Evolutionary conservation across 352 stramenopile genomes (phyloP).

Genomic region (Phytopythium helicoides): DNA sequence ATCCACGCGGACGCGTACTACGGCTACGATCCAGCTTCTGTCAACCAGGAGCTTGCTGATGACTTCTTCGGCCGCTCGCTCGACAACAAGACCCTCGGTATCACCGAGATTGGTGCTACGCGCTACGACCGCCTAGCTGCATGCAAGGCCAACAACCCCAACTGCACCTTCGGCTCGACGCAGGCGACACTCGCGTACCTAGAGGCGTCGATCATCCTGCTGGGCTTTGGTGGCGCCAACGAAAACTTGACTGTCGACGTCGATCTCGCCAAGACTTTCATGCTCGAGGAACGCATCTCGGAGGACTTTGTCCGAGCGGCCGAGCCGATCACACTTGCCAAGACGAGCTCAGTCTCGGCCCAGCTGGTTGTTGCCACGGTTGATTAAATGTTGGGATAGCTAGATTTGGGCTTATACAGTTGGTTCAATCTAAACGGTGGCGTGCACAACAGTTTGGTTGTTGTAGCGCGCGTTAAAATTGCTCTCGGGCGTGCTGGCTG

Average conservation of each 20-base stretch:
- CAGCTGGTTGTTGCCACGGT: constrained; percentile 16
- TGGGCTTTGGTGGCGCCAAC: constrained; percentile 29
- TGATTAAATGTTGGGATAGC: neutral
- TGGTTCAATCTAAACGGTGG: neutral
- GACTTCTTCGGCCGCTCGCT: constrained; percentile 26
- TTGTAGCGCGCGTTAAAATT: constrained; percentile 4
- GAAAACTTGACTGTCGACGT: constrained; percentile 27
- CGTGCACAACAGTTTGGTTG: neutral
- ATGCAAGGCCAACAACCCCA: constrained; percentile 31
- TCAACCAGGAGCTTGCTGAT: constrained; percentile 26
- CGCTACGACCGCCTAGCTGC: constrained; percentile 30
- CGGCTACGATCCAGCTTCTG: constrained; percentile 21
- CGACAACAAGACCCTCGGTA: constrained; percentile 20
- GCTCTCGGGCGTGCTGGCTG: constrained; percentile 2
- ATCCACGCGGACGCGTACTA: constrained; percentile 49
- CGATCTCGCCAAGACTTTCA: constrained; percentile 23
- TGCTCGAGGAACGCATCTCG: constrained; percentile 34
- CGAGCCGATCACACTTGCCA: constrained; percentile 16
- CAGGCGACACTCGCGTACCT: constrained; percentile 29
- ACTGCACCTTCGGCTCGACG: constrained; percentile 29
- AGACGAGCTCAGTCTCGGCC: constrained; percentile 19
- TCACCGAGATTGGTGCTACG: constrained; percentile 22
- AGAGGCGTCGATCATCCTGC: constrained; percentile 32
- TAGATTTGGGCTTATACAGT: neutral
- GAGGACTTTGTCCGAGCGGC: constrained; percentile 18